These are phyloP conservation scores for Diaporthe capsici DNA, from an alignment of 2,329 filamentous ascomycete genomes.

Conservation along the genomic window DNA sequence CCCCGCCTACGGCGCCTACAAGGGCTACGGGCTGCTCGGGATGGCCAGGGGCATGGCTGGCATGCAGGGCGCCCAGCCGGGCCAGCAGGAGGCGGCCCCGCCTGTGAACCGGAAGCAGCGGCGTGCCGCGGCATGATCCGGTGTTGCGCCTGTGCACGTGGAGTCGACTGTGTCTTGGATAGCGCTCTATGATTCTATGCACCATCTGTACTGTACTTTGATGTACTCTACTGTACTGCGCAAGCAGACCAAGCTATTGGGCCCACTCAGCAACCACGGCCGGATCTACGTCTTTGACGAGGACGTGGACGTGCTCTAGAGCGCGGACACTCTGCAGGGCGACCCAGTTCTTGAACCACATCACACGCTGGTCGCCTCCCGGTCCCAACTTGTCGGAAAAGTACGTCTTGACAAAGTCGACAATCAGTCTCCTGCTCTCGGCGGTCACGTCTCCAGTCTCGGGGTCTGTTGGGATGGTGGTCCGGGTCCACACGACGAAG, in stretches of 20 bases:
- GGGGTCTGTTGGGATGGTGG: constrained; percentile 79
- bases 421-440: constrained; percentile 74
- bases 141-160: neutral
- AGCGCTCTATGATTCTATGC: constrained; percentile 9
- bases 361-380: constrained; percentile 64
- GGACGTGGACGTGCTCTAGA: constrained; percentile 90
- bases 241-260: constrained; percentile 58
- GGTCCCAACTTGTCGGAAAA: constrained; percentile 74
- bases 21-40: constrained; percentile 67
- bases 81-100: constrained; percentile 51
- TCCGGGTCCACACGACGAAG: constrained; percentile 93
- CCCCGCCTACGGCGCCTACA: constrained; percentile 69
- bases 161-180: neutral
- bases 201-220: neutral
- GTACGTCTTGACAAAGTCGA: constrained; percentile 76
- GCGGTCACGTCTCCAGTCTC: constrained; percentile 80
- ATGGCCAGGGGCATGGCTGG: constrained; percentile 68
- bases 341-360: constrained; percentile 98
- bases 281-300: constrained; percentile 69
- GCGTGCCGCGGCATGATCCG: constrained; percentile 60
- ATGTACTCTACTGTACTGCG: constrained; percentile 37
- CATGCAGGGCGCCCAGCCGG: constrained; percentile 55
- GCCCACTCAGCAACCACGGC: constrained; percentile 69
- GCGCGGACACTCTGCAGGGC: constrained; percentile 88
- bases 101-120: constrained; percentile 68